Evolutionary conservation across 2,329 filamentous ascomycete species (phyloP), one percentile per base, ranked within the genome.

Genomic region (Talaromyces piceae): DNA sequence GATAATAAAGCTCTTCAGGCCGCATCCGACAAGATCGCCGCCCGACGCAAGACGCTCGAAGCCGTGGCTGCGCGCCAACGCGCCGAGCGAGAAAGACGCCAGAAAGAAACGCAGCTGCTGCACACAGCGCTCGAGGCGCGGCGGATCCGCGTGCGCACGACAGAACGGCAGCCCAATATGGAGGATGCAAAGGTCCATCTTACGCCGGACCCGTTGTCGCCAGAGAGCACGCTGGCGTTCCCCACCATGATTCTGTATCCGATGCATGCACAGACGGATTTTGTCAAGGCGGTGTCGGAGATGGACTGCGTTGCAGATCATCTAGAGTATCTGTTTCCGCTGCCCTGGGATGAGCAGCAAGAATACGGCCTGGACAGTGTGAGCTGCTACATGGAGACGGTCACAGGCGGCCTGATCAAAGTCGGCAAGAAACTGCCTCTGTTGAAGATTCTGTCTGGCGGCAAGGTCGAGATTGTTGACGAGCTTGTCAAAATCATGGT

Each of bases 301-400:
- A 81, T 78, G 54, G 83, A 93, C 59, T 79, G 78, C 13, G 74
- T 96, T 25, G 77, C 76, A 6, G 83, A 91, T 58, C 91, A 96
- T 67, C 74, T 98, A 46, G 76, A 77, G 3, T 95, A 96, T 62
- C 84, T 97, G 8, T 81, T 98, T 53, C 91, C 91, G 2, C 69
- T 90, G 61, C 89, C 90, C 11, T 98, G 93, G 93, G 93, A 97
- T 61, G 63, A 67, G 13, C 73, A 78, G 54, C 70, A 77, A 2
- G 82, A 82, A 61, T 96, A 95, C 68, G 79, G 73, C 1, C 59
- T 77, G 1, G 74, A 75, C 0, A 74, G 70, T 1, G 88, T 95
- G 4, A 90, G 95, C 59, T 93, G 88, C 62, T 97, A 88, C 68
- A 86, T 95, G 75, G 90, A 96, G 74, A 97, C 90, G 0, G 71